Conservation (phyloP, 2,329 filamentous ascomycete species). For the Neonectria punicea region DNA sequence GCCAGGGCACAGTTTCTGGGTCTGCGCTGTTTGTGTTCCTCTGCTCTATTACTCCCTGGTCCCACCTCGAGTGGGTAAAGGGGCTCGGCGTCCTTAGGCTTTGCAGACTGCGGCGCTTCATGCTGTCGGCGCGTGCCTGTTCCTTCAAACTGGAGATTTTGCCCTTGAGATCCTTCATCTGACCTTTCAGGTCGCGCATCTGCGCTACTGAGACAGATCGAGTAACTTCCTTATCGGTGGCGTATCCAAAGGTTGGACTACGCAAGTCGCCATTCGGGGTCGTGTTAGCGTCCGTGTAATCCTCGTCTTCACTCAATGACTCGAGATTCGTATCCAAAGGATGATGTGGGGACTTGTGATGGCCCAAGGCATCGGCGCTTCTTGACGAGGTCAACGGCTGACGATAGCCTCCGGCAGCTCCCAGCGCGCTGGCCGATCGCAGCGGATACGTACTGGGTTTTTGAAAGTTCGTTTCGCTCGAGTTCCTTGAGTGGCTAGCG, state of each 20-base stretch:
- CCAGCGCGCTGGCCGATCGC: slow-evolving; percentile 72
- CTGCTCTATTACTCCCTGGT: slow-evolving; percentile 42
- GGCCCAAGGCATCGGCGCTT: slow-evolving; percentile 55
- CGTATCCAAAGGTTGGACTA: slow-evolving; percentile 58
- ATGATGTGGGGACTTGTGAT: slow-evolving; percentile 53
- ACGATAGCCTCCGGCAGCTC: slow-evolving; percentile 67
- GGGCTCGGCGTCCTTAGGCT: slow-evolving; percentile 81
- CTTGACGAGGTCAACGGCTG: slow-evolving; percentile 58
- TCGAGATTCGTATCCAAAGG: slow-evolving; percentile 59
- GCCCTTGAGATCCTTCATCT: slow-evolving; percentile 86
- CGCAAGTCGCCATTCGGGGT: slow-evolving; percentile 48
- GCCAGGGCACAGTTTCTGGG: slow-evolving; percentile 33
- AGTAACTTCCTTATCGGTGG: slow-evolving; percentile 61
- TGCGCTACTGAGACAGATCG: slow-evolving; percentile 79
- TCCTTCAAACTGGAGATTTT: slow-evolving; percentile 85
- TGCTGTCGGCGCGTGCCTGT: slow-evolving; percentile 80
- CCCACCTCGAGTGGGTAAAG: slow-evolving; percentile 73
- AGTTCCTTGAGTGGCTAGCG: slow-evolving; percentile 44
- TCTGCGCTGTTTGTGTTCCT: slow-evolving; percentile 32
- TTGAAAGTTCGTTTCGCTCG: slow-evolving; percentile 46
- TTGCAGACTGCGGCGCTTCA: slow-evolving; percentile 81
- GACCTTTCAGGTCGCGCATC: slow-evolving; percentile 79
- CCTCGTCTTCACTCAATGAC: slow-evolving; percentile 65
- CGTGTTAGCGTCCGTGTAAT: slow-evolving; percentile 39
- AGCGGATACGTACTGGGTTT: slow-evolving; percentile 55